phyloP scores from a whole-genome alignment of 2,329 filamentous ascomycete species.

The Boeremia lycopersici region DNA sequence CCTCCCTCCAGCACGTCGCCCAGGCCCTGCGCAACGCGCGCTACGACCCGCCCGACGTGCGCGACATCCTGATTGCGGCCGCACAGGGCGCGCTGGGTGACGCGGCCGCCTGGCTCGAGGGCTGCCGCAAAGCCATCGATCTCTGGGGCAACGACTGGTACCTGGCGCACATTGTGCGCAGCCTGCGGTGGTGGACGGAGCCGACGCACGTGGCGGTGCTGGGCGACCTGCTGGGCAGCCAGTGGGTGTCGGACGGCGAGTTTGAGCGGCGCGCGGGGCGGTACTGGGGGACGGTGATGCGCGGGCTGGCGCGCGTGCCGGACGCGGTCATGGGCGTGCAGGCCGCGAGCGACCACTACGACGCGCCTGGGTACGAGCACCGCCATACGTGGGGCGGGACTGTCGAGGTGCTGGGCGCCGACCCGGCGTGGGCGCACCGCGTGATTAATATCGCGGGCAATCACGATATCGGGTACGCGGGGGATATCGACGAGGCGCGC shows the following conservation, averaged over 20 bases:
- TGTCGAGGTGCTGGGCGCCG: conserved; percentile 50
- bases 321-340: conserved; percentile 43
- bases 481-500: conserved; percentile 79
- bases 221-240: conserved; percentile 89
- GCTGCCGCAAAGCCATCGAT: conserved; percentile 79
- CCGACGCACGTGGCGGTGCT: conserved; percentile 89
- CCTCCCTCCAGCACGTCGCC: conserved; percentile 48
- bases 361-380: conserved; percentile 3
- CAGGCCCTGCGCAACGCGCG: conserved; percentile 26
- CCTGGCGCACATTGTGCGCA: conserved; percentile 88
- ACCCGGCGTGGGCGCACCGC: conserved; percentile 70
- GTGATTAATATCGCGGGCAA: conserved; percentile 93
- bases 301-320: conserved; percentile 66
- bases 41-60: conserved; percentile 14
- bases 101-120: conserved; percentile 68
- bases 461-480: conserved; percentile 95
- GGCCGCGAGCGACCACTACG: conserved; percentile 30
- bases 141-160: conserved; percentile 94
- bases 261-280: conserved; percentile 74
- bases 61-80: conserved; percentile 19
- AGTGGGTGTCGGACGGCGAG: conserved; percentile 89
- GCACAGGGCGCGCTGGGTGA: conserved; percentile 57
- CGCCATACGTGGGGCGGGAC: conserved; percentile 32
- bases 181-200: conserved; percentile 78
- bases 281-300: conserved; percentile 83